Base-by-base conservation (phyloP, 768 basidiomycete species). In the Zangia roseola region DNA sequence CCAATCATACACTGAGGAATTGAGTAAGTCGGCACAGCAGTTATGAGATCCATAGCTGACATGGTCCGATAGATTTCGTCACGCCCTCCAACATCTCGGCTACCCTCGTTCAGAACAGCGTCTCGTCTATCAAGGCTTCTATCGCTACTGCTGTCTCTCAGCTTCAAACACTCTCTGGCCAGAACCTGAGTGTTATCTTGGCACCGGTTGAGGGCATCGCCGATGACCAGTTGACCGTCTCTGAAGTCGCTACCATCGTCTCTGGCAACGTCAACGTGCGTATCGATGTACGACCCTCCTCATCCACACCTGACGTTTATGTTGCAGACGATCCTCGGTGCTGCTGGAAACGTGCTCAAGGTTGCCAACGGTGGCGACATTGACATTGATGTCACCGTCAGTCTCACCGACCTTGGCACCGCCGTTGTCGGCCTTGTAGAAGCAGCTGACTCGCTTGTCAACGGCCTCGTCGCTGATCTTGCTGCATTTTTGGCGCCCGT, bases 291-390 rank as follows among this genome's bases (percentile, higher is more conserved):
- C 5, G 17, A 20, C 12, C 16, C 2, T 17, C 38, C 4, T n/a
- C 10, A n/a, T 1, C 19, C 6, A 3, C 33, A 9, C 3, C 40
- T 47, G 7, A 53, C 7, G 23, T 24, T 16, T 10, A 10, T n/a
- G n/a, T 36, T 4, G 9, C 35, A 71, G 69, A 24, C 60, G 10
- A 36, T 69, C 49, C 59, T 73, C 53, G 42, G 33, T 19, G 67
- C 64, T 14, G 45, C 65, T 42, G 52, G 59, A 5, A 41, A 46
- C 17, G 51, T 67, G 41, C 47, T 72, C n/a, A 39, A 41, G 20
- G 36, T 67, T 13, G 40, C 50, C 42, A 10, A 42, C 1, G 16
- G n/a, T 10, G 26, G 12, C 2, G 43, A 41, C 1, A 26, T 41
- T 4, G 21, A 16, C 7, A 21, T n/a, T 5, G 24, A 46, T 3